A percentile compares a stretch with the other conserved stretches of the same genome.
phyloP scores from a whole-genome alignment of 2,329 filamentous ascomycete species.

The Rhinocladiella mackenziei region DNA sequence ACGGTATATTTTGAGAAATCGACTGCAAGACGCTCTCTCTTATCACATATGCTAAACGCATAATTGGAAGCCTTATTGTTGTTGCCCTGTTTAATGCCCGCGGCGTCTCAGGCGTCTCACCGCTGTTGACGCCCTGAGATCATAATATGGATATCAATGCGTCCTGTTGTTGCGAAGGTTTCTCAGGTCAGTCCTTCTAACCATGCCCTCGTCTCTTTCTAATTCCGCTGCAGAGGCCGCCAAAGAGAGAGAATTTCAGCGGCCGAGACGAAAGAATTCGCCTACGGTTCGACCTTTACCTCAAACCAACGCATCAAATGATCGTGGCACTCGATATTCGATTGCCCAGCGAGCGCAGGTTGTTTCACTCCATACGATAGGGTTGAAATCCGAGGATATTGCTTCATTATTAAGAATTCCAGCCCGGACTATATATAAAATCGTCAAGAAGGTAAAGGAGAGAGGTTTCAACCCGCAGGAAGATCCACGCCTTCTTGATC shows the following conservation, averaged over 20 bases:
- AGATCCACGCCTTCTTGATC: conserved; percentile 9
- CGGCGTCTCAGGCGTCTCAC: too few relatives aligned
- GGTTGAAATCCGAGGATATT: background rate
- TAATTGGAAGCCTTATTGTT: too few relatives aligned
- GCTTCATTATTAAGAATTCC: background rate
- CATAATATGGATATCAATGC: too few relatives aligned
- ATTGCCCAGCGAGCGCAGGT: conserved; percentile 1
- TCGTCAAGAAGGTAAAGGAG: conserved; percentile 23
- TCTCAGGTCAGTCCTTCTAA: too few relatives aligned
- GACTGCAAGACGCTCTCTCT: too few relatives aligned
- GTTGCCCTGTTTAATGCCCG: too few relatives aligned
- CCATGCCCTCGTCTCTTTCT: too few relatives aligned
- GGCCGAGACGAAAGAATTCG: background rate
- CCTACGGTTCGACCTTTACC: background rate
- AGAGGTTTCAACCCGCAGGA: conserved; percentile 9
- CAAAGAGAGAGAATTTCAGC: background rate
- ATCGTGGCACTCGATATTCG: conserved; percentile 2
- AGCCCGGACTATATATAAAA: conserved; percentile 16
- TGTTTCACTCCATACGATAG: background rate
- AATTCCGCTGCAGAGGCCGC: background rate
- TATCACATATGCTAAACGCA: too few relatives aligned
- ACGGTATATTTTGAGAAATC: too few relatives aligned
- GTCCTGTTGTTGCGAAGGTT: too few relatives aligned
- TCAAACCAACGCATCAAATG: background rate
- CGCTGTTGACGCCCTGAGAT: too few relatives aligned